These are phyloP conservation scores for Eucommia ulmoides DNA, from an alignment of 257 asterid genomes.

Conservation along the genomic window DNA sequence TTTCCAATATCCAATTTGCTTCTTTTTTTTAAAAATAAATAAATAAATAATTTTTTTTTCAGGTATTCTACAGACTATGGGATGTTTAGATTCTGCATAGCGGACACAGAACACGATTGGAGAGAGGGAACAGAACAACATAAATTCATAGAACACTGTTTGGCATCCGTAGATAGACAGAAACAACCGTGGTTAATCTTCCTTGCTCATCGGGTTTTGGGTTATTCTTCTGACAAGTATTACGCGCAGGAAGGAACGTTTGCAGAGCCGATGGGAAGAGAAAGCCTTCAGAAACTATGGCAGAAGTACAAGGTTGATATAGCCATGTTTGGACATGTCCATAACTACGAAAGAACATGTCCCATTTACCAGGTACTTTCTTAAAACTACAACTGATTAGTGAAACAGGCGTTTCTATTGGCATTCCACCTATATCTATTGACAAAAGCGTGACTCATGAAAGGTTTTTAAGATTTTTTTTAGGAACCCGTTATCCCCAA, in stretches of 20 bases:
- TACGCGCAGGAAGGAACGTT: constrained; percentile 57
- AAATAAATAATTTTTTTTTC: too few species aligned
- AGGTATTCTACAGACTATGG: constrained; percentile 88
- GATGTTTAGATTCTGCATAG: constrained; percentile 83
- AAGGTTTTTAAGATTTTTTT: too few species aligned
- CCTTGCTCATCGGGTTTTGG: constrained; percentile 73
- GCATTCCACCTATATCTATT: too few species aligned
- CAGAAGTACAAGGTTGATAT: constrained; percentile 80
- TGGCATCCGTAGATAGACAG: constrained; percentile 65
- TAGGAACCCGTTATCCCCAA: too few species aligned
- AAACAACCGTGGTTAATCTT: constrained; percentile 86
- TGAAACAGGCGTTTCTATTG: too few species aligned
- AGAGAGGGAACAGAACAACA: constrained; percentile 75
- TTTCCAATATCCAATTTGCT: too few species aligned
- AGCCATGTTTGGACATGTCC: constrained; percentile 68
- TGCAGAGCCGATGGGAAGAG: constrained; percentile 86
- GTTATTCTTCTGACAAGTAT: constrained; percentile 49
- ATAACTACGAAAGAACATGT: constrained; percentile 69
- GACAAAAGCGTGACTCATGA: too few species aligned
- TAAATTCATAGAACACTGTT: constrained; percentile 63
- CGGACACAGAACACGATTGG: constrained; percentile 87
- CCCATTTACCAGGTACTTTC: constrained; percentile 76
- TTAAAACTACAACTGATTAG: too few species aligned
- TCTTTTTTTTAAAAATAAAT: too few species aligned
- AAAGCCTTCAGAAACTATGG: constrained; percentile 77